Evolutionary conservation across 805 yeast genomes (phyloP).

Genomic region (Groenewaldozyma salmanticensis): DNA sequence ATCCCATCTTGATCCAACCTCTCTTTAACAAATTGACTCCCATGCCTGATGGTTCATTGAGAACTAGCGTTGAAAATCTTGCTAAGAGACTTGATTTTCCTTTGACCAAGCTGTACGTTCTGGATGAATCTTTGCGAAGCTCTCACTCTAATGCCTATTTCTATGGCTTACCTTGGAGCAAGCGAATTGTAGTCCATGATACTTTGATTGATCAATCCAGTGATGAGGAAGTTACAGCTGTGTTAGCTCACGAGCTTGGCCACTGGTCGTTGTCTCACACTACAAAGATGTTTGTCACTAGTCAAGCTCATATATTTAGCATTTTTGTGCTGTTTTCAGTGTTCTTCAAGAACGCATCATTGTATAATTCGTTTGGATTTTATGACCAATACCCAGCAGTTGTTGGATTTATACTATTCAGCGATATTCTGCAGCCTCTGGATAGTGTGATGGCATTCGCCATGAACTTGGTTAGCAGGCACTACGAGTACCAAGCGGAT

Average conservation of each 20-base stretch:
- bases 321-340: slow-evolving; percentile 68
- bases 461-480: slow-evolving; percentile 66
- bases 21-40: slow-evolving; percentile 87
- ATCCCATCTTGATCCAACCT: slow-evolving; percentile 85
- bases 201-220: slow-evolving; percentile 77
- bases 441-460: slow-evolving; percentile 58
- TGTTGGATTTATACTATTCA: slow-evolving; percentile 73
- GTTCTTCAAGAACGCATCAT: slow-evolving; percentile 68
- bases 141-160: slow-evolving; percentile 96
- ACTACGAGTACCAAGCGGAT: slow-evolving; percentile 91
- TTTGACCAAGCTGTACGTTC: slow-evolving; percentile 69
- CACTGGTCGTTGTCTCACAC: slow-evolving; percentile 94
- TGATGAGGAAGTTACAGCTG: slow-evolving; percentile 78
- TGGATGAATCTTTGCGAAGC: slow-evolving; percentile 96
- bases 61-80: slow-evolving; percentile 66
- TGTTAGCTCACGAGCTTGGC: slow-evolving; percentile 96
- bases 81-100: slow-evolving; percentile 78
- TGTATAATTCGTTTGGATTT: slow-evolving; percentile 76
- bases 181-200: slow-evolving; percentile 89
- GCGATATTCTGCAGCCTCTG: slow-evolving; percentile 69
- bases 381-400: slow-evolving; percentile 54
- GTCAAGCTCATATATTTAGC: slow-evolving; percentile 54
- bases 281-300: slow-evolving; percentile 56
- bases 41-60: slow-evolving; percentile 81
- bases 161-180: slow-evolving; percentile 93